These are phyloP conservation scores for Solanum corneliomulleri DNA, from an alignment of 257 asterid species.

Conservation along the genomic window DNA sequence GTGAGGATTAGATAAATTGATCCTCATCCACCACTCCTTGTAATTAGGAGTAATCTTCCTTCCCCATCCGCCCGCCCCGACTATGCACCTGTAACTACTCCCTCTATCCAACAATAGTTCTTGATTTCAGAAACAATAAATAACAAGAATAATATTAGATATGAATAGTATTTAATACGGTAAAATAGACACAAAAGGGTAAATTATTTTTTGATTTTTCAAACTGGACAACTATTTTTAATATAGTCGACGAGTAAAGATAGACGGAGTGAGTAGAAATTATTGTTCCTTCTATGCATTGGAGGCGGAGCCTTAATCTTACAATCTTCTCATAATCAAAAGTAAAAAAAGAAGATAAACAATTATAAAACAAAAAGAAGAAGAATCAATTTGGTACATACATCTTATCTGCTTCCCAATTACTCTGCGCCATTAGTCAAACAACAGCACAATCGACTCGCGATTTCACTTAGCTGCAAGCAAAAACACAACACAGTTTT, in stretches of 20 bases:
- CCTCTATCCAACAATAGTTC: not conserved
- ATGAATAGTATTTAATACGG: no score
- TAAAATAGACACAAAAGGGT: no score
- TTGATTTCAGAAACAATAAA: not conserved
- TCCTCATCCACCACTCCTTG: not conserved
- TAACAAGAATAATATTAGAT: no score
- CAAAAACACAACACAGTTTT: not conserved
- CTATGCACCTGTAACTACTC: not conserved
- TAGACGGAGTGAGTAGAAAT: not conserved
- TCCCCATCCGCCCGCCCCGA: not conserved
- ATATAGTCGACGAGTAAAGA: no score
- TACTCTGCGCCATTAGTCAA: conserved; percentile 79
- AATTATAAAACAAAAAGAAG: not conserved
- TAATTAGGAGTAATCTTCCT: not conserved
- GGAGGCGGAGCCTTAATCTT: not conserved
- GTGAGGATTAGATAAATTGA: not conserved
- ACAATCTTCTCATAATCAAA: not conserved
- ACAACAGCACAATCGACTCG: not conserved
- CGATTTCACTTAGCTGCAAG: not conserved
- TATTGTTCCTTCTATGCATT: not conserved
- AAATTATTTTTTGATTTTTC: no score
- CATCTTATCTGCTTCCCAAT: conserved; percentile 99
- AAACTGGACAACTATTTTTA: not conserved
- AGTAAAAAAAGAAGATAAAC: no score
- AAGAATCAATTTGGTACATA: conserved; percentile 2